Conservation (phyloP, 176 grass and related monocot genomes). For the Bromus sterilis region DNA sequence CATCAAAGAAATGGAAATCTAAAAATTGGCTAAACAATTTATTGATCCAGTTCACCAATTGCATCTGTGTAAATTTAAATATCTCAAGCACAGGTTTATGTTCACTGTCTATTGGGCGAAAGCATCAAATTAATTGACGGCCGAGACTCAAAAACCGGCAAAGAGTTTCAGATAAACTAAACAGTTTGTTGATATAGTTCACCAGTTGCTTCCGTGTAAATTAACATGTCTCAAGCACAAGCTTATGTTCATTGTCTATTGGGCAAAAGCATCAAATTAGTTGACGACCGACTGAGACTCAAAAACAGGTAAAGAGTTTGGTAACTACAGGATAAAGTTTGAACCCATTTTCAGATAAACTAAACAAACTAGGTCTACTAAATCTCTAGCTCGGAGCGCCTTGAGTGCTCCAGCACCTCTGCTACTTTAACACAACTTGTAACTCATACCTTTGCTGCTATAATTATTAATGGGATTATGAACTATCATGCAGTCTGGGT, state of each 20-base stretch:
- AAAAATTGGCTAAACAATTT: not conserved
- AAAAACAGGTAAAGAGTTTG: not conserved
- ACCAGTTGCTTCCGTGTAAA: not conserved
- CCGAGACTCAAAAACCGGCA: too few species aligned
- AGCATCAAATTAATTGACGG: too few species aligned
- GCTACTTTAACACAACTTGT: not conserved
- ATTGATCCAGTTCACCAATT: not conserved
- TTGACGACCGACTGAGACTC: not conserved
- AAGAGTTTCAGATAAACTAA: too few species aligned
- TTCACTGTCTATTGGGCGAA: too few species aligned
- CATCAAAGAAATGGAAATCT: not conserved
- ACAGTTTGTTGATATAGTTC: not conserved
- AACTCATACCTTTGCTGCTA: not conserved
- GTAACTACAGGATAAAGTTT: not conserved
- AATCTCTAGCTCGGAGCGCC: not conserved
- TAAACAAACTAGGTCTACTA: not conserved
- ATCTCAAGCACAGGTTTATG: not conserved
- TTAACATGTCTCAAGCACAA: not conserved
- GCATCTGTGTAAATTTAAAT: not conserved
- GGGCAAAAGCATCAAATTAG: not conserved
- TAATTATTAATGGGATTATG: not conserved
- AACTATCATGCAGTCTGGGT: slow-evolving; percentile 63
- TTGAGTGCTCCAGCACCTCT: not conserved
- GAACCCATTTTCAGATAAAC: not conserved
- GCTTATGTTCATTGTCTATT: not conserved